Evolutionary conservation across 1,284 basidiomycete species (phyloP).

Genomic region (Peniophora sp.): DNA sequence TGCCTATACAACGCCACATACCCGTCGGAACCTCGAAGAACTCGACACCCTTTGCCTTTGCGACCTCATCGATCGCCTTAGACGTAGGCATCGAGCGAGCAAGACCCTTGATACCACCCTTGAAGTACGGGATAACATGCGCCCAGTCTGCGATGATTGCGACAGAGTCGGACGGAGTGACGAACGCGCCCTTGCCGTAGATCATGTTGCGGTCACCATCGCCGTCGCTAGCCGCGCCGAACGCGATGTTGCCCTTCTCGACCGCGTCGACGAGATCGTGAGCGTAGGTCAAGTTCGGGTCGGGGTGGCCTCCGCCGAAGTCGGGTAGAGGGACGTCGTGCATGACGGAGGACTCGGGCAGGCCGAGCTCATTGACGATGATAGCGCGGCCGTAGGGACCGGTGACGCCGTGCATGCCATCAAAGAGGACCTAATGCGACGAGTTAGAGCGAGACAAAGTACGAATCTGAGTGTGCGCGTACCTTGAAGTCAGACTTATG

Average conservation of each 20-base stretch:
- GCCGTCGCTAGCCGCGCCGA: slow-evolving; percentile 95
- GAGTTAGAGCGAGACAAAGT: slow-evolving; percentile 50
- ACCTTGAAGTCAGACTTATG: slow-evolving; percentile 59
- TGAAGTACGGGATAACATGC: slow-evolving; percentile 94
- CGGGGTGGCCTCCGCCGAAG: slow-evolving; percentile 96
- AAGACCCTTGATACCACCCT: slow-evolving; percentile 88
- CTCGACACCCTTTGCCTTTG: slow-evolving; percentile 89
- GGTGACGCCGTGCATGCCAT: slow-evolving; percentile 95
- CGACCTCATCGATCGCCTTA: slow-evolving; percentile 95
- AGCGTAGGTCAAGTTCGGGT: slow-evolving; percentile 98
- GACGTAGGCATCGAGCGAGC: slow-evolving; percentile 97
- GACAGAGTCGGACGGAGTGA: slow-evolving; percentile 95
- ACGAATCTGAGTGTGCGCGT: background rate
- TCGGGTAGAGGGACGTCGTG: slow-evolving; percentile 89
- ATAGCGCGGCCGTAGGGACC: slow-evolving; percentile 93
- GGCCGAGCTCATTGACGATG: slow-evolving; percentile 79
- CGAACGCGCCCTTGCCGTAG: slow-evolving; percentile 96
- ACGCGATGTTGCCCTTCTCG: slow-evolving; percentile 80
- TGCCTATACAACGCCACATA: slow-evolving; percentile 25
- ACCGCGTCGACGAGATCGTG: slow-evolving; percentile 91
- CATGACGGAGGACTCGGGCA: slow-evolving; percentile 79
- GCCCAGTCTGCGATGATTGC: slow-evolving; percentile 99
- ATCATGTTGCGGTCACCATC: slow-evolving; percentile 99
- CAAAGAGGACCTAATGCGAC: slow-evolving; percentile 91
- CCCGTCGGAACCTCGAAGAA: slow-evolving; percentile 96